Conservation (phyloP, 2,329 filamentous ascomycete genomes). For the Cordyceps tenuipes region DNA sequence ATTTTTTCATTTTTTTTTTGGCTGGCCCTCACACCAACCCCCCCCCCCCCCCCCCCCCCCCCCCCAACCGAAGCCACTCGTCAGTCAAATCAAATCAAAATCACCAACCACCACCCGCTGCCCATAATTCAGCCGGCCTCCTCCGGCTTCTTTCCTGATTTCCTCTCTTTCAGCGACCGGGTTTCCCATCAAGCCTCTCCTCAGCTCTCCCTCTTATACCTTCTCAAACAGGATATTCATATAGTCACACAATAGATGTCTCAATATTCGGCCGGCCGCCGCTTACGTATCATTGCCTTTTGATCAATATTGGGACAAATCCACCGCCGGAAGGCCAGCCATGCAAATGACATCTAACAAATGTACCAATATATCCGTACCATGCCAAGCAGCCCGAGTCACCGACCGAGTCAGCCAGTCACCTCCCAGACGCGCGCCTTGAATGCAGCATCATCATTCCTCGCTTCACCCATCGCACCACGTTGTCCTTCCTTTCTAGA, state of each 20-base stretch:
- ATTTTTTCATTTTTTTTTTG: too few relatives aligned
- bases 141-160: too few relatives aligned
- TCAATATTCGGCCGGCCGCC: background rate
- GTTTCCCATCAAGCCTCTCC: background rate
- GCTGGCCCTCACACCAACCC: too few relatives aligned
- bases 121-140: background rate
- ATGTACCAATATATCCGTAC: background rate
- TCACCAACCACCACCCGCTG: background rate
- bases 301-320: background rate
- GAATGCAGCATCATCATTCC: background rate
- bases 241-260: background rate
- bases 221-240: background rate
- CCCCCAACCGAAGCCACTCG: too few relatives aligned
- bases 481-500: too few relatives aligned
- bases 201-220: background rate
- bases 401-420: background rate
- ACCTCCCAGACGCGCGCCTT: background rate
- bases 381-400: background rate
- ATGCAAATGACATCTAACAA: too few relatives aligned
- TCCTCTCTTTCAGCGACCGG: background rate
- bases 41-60: too few relatives aligned
- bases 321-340: background rate
- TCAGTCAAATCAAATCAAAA: too few relatives aligned
- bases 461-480: background rate
- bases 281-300: too few relatives aligned